A percentile compares a stretch with the other conserved stretches of the same genome.
phyloP scores from a whole-genome alignment of 257 asterid genomes.

The Eustoma russellianum region DNA sequence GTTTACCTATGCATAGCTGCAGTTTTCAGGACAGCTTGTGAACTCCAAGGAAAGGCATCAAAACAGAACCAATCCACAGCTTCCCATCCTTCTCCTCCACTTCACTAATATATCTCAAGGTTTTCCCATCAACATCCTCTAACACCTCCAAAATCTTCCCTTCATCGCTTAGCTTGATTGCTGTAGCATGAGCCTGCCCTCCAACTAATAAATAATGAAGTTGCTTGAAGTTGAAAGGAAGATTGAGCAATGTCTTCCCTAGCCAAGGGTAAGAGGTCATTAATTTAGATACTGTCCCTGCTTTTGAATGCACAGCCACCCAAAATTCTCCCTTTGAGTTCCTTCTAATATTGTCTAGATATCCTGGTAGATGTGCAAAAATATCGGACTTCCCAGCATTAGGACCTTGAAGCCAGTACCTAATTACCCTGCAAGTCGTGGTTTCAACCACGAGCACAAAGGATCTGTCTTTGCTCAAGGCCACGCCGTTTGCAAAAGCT shows the following conservation, averaged over 20 bases:
- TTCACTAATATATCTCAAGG: constrained; percentile 53
- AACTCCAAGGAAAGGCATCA: constrained; percentile 51
- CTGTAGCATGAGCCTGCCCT: constrained; percentile 55
- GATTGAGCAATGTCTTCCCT: constrained; percentile 33
- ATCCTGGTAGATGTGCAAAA: constrained; percentile 49
- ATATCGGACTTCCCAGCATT: constrained; percentile 34
- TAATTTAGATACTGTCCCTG: constrained; percentile 21
- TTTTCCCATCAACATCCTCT: constrained; percentile 53
- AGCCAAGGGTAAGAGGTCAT: constrained; percentile 28
- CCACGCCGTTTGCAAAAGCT: constrained; percentile 65
- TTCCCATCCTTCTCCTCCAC: constrained; percentile 61
- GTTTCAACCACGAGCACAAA: constrained; percentile 45
- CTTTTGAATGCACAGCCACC: constrained; percentile 61
- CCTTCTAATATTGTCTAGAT: constrained; percentile 62
- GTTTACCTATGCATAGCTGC: too few species aligned
- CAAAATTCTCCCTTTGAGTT: constrained; percentile 54
- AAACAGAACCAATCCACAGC: constrained; percentile 60
- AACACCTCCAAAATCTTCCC: constrained; percentile 45
- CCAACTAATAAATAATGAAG: constrained; percentile 52
- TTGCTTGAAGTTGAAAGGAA: constrained; percentile 42
- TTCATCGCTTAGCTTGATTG: constrained; percentile 41
- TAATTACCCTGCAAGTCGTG: constrained; percentile 17
- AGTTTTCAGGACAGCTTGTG: constrained; percentile 17
- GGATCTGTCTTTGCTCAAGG: constrained; percentile 45
- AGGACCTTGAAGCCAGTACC: constrained; percentile 54